These are phyloP conservation scores for Cenchrus purpureus DNA, from an alignment of 176 grass and related monocot species.

Conservation along the genomic window DNA sequence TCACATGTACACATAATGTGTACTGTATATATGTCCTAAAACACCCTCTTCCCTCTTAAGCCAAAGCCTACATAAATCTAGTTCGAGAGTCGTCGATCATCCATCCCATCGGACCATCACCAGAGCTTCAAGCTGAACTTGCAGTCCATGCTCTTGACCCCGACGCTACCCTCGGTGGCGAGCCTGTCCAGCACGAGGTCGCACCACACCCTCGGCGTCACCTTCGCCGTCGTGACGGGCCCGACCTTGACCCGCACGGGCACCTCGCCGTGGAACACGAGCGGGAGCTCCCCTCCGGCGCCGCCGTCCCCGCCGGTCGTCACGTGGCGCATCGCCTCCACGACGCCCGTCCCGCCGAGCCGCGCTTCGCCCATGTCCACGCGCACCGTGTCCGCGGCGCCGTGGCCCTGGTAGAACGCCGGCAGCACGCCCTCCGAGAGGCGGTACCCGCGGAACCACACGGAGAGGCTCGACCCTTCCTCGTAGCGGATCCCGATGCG, in stretches of 20 bases:
- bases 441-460: slow-evolving; percentile 37
- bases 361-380: slow-evolving; percentile 48
- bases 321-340: slow-evolving; percentile 30
- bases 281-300: slow-evolving; percentile 37
- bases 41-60: too few relatives aligned
- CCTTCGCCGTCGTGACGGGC: slow-evolving; percentile 26
- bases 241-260: slow-evolving; percentile 49
- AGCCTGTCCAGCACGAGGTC: slow-evolving; percentile 54
- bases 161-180: slow-evolving; percentile 20
- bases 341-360: slow-evolving; percentile 38
- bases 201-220: slow-evolving; percentile 41
- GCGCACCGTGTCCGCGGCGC: slow-evolving; percentile 33
- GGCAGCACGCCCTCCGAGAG: slow-evolving; percentile 42
- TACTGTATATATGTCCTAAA: too few relatives aligned
- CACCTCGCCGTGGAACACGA: slow-evolving; percentile 48
- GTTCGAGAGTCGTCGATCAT: too few relatives aligned
- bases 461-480: slow-evolving; percentile 34
- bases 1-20: too few relatives aligned
- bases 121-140: slow-evolving; percentile 48
- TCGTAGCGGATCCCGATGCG: slow-evolving; percentile 55
- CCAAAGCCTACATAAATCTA: too few relatives aligned
- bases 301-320: neutral
- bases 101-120: neutral
- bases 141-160: slow-evolving; percentile 49
- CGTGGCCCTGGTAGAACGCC: slow-evolving; percentile 59